Percentiles rank a stretch among this genome's conserved stretches.
Conservation (phyloP, 1,284 basidiomycete species). For the Heimioporus retisporus region DNA sequence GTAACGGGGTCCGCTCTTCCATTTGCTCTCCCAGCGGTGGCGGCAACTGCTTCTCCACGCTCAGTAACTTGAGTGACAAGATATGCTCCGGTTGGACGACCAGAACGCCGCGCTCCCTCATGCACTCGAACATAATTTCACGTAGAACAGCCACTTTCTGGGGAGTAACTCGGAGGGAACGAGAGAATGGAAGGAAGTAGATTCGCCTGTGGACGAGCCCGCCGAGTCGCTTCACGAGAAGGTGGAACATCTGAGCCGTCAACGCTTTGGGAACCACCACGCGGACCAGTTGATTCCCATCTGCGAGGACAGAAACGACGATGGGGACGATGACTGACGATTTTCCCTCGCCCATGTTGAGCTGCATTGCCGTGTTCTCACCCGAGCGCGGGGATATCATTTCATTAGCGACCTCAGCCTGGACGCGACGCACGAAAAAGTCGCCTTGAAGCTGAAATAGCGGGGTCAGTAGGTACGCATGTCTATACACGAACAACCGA, state of each 20-base stretch:
- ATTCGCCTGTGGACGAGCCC: slow-evolving; percentile 58
- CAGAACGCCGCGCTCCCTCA: slow-evolving; percentile 51
- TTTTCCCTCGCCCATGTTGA: slow-evolving; percentile 72
- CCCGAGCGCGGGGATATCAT: slow-evolving; percentile 57
- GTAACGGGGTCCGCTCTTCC: slow-evolving; percentile 20
- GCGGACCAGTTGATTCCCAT: slow-evolving; percentile 54
- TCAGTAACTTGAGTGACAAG: slow-evolving; percentile 59
- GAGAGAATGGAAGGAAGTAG: slow-evolving; percentile 61
- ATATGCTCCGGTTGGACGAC: slow-evolving; percentile 64
- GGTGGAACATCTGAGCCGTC: slow-evolving; percentile 57
- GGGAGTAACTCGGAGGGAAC: slow-evolving; percentile 41
- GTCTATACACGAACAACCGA: not conserved
- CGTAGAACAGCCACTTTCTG: slow-evolving; percentile 28
- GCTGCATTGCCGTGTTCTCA: slow-evolving; percentile 55
- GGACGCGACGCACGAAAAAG: not conserved
- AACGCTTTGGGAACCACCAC: slow-evolving; percentile 50
- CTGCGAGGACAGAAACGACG: slow-evolving; percentile 50
- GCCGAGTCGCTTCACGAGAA: slow-evolving; percentile 54
- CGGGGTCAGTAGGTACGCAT: not conserved
- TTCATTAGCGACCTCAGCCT: slow-evolving; percentile 29
- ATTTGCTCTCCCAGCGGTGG: slow-evolving; percentile 4
- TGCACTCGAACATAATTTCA: slow-evolving; percentile 51
- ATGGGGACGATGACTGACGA: slow-evolving; percentile 64
- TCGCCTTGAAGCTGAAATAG: slow-evolving; percentile 49
- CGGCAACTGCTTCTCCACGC: slow-evolving; percentile 45